Conservation (phyloP, 2,329 filamentous ascomycete genomes). For the Coniochaeta sp. region DNA sequence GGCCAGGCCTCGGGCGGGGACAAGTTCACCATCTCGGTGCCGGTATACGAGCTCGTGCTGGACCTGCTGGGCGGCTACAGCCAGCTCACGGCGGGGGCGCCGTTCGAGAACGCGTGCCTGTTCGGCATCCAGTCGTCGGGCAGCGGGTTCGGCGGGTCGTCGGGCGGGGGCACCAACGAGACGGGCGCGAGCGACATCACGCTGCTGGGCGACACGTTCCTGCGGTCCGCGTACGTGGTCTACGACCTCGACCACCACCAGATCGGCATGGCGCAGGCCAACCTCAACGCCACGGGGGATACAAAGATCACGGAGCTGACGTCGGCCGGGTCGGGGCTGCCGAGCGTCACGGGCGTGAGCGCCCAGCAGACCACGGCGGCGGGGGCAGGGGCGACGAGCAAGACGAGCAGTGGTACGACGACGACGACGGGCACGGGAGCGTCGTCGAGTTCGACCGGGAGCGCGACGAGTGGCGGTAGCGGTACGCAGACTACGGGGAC, state of each 20-base stretch:
- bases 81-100: conserved; percentile 17
- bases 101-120: conserved; percentile 38
- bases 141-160: conserved; percentile 10
- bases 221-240: conserved; percentile 44
- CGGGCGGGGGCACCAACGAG: conserved; percentile 18
- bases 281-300: conserved; percentile 27
- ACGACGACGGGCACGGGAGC: conserved; percentile 1
- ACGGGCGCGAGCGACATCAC: conserved; percentile 20
- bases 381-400: not conserved
- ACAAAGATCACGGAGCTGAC: conserved; percentile 38
- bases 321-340: conserved; percentile 28
- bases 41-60: conserved; percentile 30
- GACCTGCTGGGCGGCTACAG: conserved; percentile 24
- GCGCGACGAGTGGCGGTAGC: conserved; percentile 12
- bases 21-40: conserved; percentile 16
- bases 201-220: conserved; percentile 38
- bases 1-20: conserved; percentile 16
- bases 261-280: conserved; percentile 45
- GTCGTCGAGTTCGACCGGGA: not conserved
- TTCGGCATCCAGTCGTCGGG: conserved; percentile 41
- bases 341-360: conserved; percentile 34
- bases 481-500: not conserved
- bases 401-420: not conserved
- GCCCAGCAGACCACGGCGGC: conserved; percentile 20
- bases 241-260: conserved; percentile 44